These are phyloP conservation scores for Rubus idaeus DNA, from an alignment of 306 rosid species.

Conservation along the genomic window DNA sequence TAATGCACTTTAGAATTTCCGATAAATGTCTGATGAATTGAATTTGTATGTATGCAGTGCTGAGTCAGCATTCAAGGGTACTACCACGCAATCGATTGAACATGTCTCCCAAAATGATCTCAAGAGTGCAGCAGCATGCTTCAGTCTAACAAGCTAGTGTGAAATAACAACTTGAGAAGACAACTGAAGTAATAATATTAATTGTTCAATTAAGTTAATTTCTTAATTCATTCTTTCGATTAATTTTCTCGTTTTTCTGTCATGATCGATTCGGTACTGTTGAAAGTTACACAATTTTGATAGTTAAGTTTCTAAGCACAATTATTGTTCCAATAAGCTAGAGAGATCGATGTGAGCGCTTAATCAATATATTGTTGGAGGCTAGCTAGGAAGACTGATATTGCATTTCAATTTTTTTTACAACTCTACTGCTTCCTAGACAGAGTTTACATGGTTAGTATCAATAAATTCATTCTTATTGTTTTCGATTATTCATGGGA, in stretches of 20 bases:
- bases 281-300: not conserved
- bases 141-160: slow-evolving; percentile 34
- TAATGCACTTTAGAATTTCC: not conserved
- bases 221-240: not conserved
- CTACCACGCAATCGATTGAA: slow-evolving; percentile 14
- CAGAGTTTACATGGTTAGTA: not conserved
- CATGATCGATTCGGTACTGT: not conserved
- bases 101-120: slow-evolving; percentile 25
- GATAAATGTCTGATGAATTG: not conserved
- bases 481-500: not conserved
- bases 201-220: not conserved
- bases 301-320: not conserved
- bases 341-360: not conserved
- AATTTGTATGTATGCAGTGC: slow-evolving; percentile 26
- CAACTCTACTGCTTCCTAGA: not conserved
- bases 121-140: slow-evolving; percentile 40
- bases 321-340: not conserved
- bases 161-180: slow-evolving; percentile 6
- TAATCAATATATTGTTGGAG: not conserved
- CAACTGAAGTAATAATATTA: slow-evolving; percentile 12
- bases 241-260: not conserved
- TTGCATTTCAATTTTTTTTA: not conserved
- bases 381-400: not conserved
- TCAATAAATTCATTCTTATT: not conserved
- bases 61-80: slow-evolving; percentile 28